Evolutionary conservation across 345 rosid genomes (phyloP).

Genomic region (Erysimum cheiranthoides): DNA sequence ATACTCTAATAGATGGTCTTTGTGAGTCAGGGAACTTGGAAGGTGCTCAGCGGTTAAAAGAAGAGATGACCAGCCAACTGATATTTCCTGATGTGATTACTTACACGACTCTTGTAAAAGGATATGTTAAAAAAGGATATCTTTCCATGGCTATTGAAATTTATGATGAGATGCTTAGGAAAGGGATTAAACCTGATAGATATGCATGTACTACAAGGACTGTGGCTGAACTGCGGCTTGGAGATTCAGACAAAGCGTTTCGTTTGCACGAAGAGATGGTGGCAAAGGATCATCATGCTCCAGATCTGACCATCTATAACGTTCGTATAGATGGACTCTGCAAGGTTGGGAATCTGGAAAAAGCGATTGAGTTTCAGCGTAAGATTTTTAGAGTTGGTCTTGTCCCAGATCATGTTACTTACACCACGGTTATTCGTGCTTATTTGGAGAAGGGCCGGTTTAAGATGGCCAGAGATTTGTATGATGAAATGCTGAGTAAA

Average conservation of each 20-base stretch:
- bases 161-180: slow-evolving; percentile 64
- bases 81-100: slow-evolving; percentile 68
- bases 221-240: slow-evolving; percentile 61
- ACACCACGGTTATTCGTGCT: slow-evolving; percentile 67
- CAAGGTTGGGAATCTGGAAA: slow-evolving; percentile 55
- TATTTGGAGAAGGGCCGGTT: slow-evolving; percentile 56
- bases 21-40: slow-evolving; percentile 64
- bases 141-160: slow-evolving; percentile 52
- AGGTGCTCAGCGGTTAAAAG: slow-evolving; percentile 63
- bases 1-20: slow-evolving; percentile 69
- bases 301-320: slow-evolving; percentile 64
- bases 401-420: slow-evolving; percentile 68
- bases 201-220: slow-evolving; percentile 59
- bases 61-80: slow-evolving; percentile 57
- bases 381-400: slow-evolving; percentile 57
- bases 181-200: slow-evolving; percentile 62
- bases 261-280: slow-evolving; percentile 68
- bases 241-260: slow-evolving; percentile 55
- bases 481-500: slow-evolving; percentile 57
- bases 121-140: slow-evolving; percentile 61
- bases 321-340: slow-evolving; percentile 59
- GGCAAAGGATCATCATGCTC: slow-evolving; percentile 51
- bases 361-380: slow-evolving; percentile 53
- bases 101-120: slow-evolving; percentile 67
- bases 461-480: slow-evolving; percentile 57